A percentile compares a stretch with the other conserved stretches of the same genome.
Conservation (phyloP, 345 rosid genomes). For the Geranium rotundifolium region DNA sequence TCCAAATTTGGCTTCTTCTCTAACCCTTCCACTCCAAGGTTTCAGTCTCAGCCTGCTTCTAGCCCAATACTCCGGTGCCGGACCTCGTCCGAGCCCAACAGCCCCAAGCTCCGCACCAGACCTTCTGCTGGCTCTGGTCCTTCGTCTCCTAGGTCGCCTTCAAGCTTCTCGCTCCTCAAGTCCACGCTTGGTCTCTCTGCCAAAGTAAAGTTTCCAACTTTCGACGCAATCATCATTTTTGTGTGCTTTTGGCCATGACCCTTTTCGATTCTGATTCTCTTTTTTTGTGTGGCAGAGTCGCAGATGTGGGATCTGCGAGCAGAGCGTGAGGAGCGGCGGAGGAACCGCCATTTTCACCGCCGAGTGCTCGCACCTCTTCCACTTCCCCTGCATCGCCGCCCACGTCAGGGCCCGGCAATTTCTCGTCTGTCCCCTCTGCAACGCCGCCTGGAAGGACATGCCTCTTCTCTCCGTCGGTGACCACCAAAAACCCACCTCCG, state of each 20-base stretch:
- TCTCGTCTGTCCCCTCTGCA: constrained; percentile 66
- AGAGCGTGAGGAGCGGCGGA: constrained; percentile 52
- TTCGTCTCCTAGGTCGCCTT: constrained; percentile 66
- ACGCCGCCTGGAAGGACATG: constrained; percentile 49
- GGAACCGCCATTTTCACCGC: constrained; percentile 85
- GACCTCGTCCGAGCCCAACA: constrained; percentile 43
- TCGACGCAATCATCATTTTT: neutral
- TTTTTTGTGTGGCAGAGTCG: constrained; percentile 27
- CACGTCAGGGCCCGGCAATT: constrained; percentile 29
- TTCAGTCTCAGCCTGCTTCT: constrained; percentile 36
- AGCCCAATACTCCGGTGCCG: constrained; percentile 48
- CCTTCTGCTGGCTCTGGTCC: constrained; percentile 24
- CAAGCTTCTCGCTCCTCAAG: constrained; percentile 60
- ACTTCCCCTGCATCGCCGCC: constrained; percentile 60
- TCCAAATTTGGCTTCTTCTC: constrained; percentile 69
- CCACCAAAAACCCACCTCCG: constrained; percentile 10
- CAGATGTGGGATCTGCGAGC: constrained; percentile 68
- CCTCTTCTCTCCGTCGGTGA: constrained; percentile 23
- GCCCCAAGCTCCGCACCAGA: constrained; percentile 53
- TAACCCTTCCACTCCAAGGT: constrained; percentile 69
- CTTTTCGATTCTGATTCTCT: neutral
- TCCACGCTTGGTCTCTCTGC: constrained; percentile 43
- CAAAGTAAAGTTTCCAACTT: constrained; percentile 25
- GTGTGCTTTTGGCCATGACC: neutral
- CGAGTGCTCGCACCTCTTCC: constrained; percentile 73